phyloP scores from a whole-genome alignment of 202 grass and related monocot genomes.

The Carex arenaria region DNA sequence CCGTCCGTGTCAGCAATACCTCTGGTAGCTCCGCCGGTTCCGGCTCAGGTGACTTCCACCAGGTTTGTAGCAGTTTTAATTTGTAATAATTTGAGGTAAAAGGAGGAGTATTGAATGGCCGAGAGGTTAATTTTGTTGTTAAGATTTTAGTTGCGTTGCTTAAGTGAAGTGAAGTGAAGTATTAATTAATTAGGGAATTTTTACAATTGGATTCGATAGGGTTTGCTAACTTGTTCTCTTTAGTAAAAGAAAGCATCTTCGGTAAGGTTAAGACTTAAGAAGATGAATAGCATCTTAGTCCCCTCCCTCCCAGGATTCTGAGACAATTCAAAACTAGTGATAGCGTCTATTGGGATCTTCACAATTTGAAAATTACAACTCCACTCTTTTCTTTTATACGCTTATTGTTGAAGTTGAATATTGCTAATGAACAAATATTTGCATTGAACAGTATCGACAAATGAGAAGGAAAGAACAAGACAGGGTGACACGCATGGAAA shows the following conservation, averaged over 20 bases:
- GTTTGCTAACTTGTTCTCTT: background rate
- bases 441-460: slow-evolving; percentile 73
- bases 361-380: background rate
- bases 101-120: background rate
- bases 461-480: slow-evolving; percentile 96
- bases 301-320: no score
- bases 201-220: background rate
- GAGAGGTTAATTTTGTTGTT: background rate
- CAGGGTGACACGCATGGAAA: slow-evolving; percentile 59
- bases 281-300: background rate
- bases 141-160: background rate
- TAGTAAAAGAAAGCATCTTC: background rate
- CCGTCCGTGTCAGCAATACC: slow-evolving; percentile 78
- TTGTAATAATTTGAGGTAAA: background rate
- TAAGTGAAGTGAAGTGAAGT: background rate
- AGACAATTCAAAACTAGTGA: background rate
- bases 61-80: slow-evolving; percentile 37
- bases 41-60: slow-evolving; percentile 92
- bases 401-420: background rate
- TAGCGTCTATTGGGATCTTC: background rate
- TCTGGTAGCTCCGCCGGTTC: slow-evolving; percentile 87
- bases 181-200: background rate
- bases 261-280: background rate
- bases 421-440: background rate
- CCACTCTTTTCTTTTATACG: background rate